Evolutionary conservation across 345 rosid genomes (phyloP), one percentile per base, ranked within the genome.

Genomic region (Camelina neglecta): DNA sequence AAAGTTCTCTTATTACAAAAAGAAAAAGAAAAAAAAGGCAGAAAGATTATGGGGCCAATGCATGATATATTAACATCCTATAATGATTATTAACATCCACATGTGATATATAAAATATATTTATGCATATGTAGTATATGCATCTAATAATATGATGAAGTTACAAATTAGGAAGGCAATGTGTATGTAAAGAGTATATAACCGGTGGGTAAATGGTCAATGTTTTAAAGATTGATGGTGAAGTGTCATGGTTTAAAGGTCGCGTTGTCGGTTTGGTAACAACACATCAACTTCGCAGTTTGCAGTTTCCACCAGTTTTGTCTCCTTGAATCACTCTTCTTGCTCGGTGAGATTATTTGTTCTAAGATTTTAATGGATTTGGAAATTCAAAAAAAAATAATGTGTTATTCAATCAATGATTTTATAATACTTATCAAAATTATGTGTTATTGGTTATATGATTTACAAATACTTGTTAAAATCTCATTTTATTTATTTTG

Each of bases 181-280:
- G 31, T 47, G 12, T 18, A 16, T 41, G 6, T 39, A 36, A 35
- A 54, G n/a, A 41, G 48, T 58, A 13, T 38, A 60, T 68, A 61
- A 45, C 3, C 6, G 67, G 67, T 72, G 57, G 81, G 64, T 78
- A 69, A 65, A 50, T 31, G 69, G 77, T 72, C 81, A 41, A 41
- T 66, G 68, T 59, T 47, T 55, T 35, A 56, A 48, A 48, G n/a
- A 54, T 56, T 55, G 57, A 69, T 38, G 76, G 72, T 63, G 75
- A 71, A 77, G 64, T 66, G 62, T 72, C 73, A 71, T 59, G 68
- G 67, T 65, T 59, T 21, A 39, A 65, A 8, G 68, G 76, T 78
- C 12, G 33, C 33, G 8, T 59, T 71, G 72, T 71, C 72, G 76
- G 67, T 71, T 70, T 65, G 49, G 73, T 77, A 65, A 65, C 57